phyloP scores from a whole-genome alignment of 140 eudicot species.

The Cichorium intybus region DNA sequence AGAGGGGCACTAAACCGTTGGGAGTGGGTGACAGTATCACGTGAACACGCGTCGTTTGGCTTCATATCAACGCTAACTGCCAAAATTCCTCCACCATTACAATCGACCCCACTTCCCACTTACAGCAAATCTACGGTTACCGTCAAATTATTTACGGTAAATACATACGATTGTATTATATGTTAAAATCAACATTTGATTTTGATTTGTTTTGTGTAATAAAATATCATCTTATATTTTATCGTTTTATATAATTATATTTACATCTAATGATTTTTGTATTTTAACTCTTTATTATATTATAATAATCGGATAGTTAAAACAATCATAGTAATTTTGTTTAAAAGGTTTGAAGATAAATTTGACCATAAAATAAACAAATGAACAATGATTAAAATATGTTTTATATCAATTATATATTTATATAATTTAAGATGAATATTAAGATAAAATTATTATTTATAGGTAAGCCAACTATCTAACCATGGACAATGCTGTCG shows the following conservation, averaged over 20 bases:
- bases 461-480: slow-evolving; percentile 1
- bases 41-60: slow-evolving; percentile 75
- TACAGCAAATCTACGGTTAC: neutral
- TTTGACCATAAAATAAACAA: too few species aligned
- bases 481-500: neutral
- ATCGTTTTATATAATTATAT: too few species aligned
- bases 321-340: neutral
- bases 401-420: too few species aligned
- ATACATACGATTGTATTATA: neutral
- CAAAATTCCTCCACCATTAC: slow-evolving; percentile 27
- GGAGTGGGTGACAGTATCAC: slow-evolving; percentile 68
- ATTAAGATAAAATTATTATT: neutral
- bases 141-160: neutral
- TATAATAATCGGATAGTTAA: neutral
- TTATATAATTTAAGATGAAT: neutral
- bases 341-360: neutral
- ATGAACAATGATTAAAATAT: too few species aligned
- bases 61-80: slow-evolving; percentile 73
- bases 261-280: neutral
- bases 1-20: slow-evolving; percentile 26
- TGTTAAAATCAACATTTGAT: neutral
- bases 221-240: too few species aligned
- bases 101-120: slow-evolving; percentile 7
- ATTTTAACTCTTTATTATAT: too few species aligned
- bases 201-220: too few species aligned